Base-by-base conservation (phyloP, 2,329 filamentous ascomycete species). In the Trichoderma afroharzianum region DNA sequence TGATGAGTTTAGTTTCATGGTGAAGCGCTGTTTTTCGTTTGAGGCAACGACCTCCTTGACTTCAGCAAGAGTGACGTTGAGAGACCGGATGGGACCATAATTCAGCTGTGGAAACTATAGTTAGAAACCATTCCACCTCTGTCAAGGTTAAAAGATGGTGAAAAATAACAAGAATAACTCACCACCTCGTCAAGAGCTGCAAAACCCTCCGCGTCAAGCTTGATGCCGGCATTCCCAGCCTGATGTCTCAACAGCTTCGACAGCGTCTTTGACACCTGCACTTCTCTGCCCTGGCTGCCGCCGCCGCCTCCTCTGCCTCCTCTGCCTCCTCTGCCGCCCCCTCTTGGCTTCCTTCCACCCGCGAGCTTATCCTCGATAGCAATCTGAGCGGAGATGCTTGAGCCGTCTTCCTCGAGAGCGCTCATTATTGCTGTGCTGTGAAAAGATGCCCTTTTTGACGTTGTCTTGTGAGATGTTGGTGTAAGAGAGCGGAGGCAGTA, bases 1-100 rank as follows among this genome's bases (percentile, higher is more conserved):
- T 73, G 83, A 87, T 59, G 88, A 88, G 68, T 94, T 91, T 78
- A 98, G 85, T 68, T 94, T 91, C 78, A 98, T 86, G 2, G 90
- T 88, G 84, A 97, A 99, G 50, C 96, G 92, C 81, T 98, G 92
- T 83, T 99, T 99, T 78, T 95, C 93, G 78, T 94, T 97, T 63
- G 88, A 87, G 15, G 84, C 81, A 14, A 98, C 94, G 18, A 91
- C 87, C 11, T 85, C 80, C 68, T 88, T 85, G 74, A 99, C 86
- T 75, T 98, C 95, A 3, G 85, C 82, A 71, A 97, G 88, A 0
- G 91, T 92, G n/a, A 92, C 88, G 73, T 92, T 86, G 11, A 97
- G 85, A 4, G 88, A 89, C 74, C 88, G 88, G 69, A 98, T 76
- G 9, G 87, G 86, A 0, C 82, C 83, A 84, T 86, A 90, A 73